Evolutionary conservation across 2,329 filamentous ascomycete genomes (phyloP).

Genomic region (Fusarium coicis): DNA sequence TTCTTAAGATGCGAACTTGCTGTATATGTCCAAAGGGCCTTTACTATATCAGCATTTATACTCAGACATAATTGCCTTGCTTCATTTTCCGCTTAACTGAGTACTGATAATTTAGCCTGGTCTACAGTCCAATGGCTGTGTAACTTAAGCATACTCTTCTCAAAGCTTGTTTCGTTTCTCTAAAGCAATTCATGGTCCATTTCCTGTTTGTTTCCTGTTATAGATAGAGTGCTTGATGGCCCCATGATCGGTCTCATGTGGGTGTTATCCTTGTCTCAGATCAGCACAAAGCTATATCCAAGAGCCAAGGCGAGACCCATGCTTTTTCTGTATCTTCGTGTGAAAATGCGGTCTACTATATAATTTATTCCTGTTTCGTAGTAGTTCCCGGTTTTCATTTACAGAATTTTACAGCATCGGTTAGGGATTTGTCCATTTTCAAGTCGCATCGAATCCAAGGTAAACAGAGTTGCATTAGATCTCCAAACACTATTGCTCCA

Average conservation of each 20-base stretch:
- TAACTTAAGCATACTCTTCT: background rate
- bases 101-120: background rate
- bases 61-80: background rate
- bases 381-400: background rate
- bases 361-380: background rate
- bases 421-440: background rate
- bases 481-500: background rate
- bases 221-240: conserved; percentile 9
- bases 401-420: background rate
- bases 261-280: conserved; percentile 33
- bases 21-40: background rate
- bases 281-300: conserved; percentile 19
- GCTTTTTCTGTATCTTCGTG: background rate
- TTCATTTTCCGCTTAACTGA: background rate
- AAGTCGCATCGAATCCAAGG: background rate
- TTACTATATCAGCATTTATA: background rate
- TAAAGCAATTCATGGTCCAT: background rate
- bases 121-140: background rate
- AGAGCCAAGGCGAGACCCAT: conserved; percentile 16
- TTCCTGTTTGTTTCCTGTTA: background rate
- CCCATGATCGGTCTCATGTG: conserved; percentile 18
- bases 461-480: background rate
- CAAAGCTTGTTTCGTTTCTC: background rate
- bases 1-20: background rate
- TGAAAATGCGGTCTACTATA: background rate